Base-by-base conservation (phyloP, 192 early-diverging fungal genomes). In the Coemansia brasiliensis region DNA sequence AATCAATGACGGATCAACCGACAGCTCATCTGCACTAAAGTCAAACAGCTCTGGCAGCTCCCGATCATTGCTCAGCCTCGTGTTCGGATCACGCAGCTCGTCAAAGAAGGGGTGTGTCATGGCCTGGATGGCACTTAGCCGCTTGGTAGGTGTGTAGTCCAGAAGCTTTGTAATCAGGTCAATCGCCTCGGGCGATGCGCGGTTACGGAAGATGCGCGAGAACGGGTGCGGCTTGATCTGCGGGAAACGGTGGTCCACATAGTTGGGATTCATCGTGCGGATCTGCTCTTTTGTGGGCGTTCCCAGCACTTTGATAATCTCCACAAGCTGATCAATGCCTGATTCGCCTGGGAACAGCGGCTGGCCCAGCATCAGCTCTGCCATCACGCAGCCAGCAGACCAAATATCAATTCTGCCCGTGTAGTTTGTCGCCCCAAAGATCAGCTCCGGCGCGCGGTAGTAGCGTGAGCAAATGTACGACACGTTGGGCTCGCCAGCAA, bases 251-350 rank as follows among this genome's bases (percentile, higher is more conserved):
- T 96, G 96, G 65, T 96, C 94, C 63, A 91, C 92, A 74, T 99
- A 99, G 80, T 94, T 93, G 37, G 90, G 92, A 77, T 98, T 98
- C 96, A 99, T 97, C 17, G 86, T 86, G 64, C 89, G 88, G 65
- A 99, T 96, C 75, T 99, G 94, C 57, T 99, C 95, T 53, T 87
- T 82, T 37, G 93, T 91, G 16, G 95, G 96, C 22, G 95, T 99
- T 41, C 96, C 96, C 15, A 99, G 83, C 13, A 97, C 91, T 82
- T 99, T 99, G 83, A 99, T 99, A 65, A 99, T 99, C 76, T 99
- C 95, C 22, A 99, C 96, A 22, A 99, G 82, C 67, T 99, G 96
- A 67, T 99, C 96, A 35, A 99, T 94, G 43, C 94, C 93, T 52
- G 91, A 93, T 79, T 96, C 95, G 25, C 95, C 95, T 16, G 93